These are phyloP conservation scores for Hypoxylon lenormandii DNA, from an alignment of 495 filamentous ascomycete species.

Conservation along the genomic window DNA sequence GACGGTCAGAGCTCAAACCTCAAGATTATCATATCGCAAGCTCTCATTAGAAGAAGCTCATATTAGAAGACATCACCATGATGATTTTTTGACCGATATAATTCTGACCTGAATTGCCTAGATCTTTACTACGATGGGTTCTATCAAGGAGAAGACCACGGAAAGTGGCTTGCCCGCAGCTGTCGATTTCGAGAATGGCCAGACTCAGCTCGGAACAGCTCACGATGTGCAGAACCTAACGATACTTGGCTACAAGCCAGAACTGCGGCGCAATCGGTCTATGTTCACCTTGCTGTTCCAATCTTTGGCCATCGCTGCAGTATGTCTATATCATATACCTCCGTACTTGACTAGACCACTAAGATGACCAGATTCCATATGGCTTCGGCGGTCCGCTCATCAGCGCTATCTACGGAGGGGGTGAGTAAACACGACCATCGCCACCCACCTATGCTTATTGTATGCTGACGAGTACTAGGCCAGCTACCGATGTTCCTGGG, in stretches of 20 bases:
- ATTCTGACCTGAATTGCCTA: not conserved
- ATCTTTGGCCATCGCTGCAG: conserved; percentile 59
- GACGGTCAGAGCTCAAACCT: conserved; percentile 2
- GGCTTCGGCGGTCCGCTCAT: conserved; percentile 57
- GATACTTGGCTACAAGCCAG: conserved; percentile 71
- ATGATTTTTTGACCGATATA: not conserved
- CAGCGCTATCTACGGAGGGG: conserved; percentile 55
- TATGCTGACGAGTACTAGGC: conserved; percentile 26
- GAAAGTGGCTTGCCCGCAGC: conserved; percentile 5
- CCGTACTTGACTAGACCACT: not conserved
- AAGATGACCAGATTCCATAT: conserved; percentile 52
- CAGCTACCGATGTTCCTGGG: conserved; percentile 54
- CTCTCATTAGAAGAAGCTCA: not conserved
- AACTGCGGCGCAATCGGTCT: conserved; percentile 66
- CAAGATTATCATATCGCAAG: conserved; percentile 8
- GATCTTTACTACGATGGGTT: conserved; percentile 21
- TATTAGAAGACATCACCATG: not conserved
- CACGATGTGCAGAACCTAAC: conserved; percentile 65
- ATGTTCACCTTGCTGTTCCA: conserved; percentile 58
- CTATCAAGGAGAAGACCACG: conserved; percentile 34
- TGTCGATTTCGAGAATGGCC: conserved; percentile 29
- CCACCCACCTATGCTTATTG: not conserved
- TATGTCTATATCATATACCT: conserved; percentile 34
- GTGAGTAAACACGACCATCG: conserved; percentile 33
- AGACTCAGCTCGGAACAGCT: conserved; percentile 50